Evolutionary conservation across 305 asterid genomes (phyloP).

Genomic region (Caryopteris hybrid): DNA sequence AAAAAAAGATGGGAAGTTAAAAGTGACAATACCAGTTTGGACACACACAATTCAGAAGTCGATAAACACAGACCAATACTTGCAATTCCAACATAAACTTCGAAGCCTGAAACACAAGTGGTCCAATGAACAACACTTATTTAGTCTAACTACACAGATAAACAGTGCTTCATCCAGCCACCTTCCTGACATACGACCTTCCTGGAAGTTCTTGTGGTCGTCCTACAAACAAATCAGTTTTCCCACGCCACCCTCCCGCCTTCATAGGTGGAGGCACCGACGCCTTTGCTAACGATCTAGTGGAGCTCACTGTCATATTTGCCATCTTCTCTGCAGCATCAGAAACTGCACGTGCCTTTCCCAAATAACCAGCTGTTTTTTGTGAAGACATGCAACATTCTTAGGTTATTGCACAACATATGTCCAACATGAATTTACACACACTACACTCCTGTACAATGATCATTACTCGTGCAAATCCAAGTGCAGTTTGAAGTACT

Average conservation of each 20-base stretch:
- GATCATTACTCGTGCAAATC: background rate
- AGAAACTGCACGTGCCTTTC: constrained; percentile 33
- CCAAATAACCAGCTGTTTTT: constrained; percentile 31
- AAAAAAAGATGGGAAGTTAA: too few species aligned
- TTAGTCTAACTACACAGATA: background rate
- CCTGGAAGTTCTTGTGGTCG: constrained; percentile 46
- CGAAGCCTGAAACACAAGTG: background rate
- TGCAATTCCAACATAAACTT: background rate
- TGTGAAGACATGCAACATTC: background rate
- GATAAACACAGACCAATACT: background rate
- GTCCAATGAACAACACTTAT: background rate
- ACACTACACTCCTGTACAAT: too few species aligned
- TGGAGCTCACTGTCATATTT: constrained; percentile 45
- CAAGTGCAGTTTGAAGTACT: background rate
- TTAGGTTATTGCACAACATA: background rate
- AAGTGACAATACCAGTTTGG: too few species aligned
- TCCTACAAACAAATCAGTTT: constrained; percentile 40
- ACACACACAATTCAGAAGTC: too few species aligned
- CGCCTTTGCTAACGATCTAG: constrained; percentile 36
- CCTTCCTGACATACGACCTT: constrained; percentile 30
- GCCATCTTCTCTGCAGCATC: constrained; percentile 56
- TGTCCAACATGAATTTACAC: background rate
- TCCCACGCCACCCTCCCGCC: constrained; percentile 86
- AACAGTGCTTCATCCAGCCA: constrained; percentile 26
- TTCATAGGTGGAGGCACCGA: constrained; percentile 67